Base-by-base conservation (phyloP, 2,329 filamentous ascomycete species). In the Ceratocystis variospora region DNA sequence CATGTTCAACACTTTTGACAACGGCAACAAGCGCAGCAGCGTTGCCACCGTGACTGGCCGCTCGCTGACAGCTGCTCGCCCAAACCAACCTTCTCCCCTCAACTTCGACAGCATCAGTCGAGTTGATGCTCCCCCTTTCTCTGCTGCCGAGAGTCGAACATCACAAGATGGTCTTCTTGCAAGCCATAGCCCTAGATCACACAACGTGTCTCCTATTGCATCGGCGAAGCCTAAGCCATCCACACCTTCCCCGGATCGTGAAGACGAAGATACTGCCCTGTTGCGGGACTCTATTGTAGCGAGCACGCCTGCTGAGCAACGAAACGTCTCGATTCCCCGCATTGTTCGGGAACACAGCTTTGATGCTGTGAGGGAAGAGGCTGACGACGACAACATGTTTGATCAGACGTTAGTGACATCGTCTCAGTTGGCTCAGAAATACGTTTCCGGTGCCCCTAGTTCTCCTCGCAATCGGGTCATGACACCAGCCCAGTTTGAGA, bases 401-500 rank as follows among this genome's bases (percentile, higher is more conserved):
- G 81, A 82, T 67, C 79, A 75, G 28, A 79, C 76, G 45, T 70
- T 76, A 7, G 71, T 75, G 1, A 76, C 76, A 2, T 75, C 76
- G 6, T 73, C 74, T 10, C 75, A 74, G 55, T 69, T 75, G 28
- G 72, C 73, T 12, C 73, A 76, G 46, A 77, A 76, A 67, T 74
- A 73, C 62, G 70, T 69, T 12, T 69, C 70, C 22, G 76, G 71
- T 63, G 74, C 72, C 61, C 72, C 73, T 6, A 78, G 73, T 64
- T 74, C 78, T 1, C 75, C 80, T 7, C 78, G 79, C 22, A 87
- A 83, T 73, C 94, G 94, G 75, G 87, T 94, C 69, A 96, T 96
- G 89, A 96, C 91, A 1, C 88, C 88, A 0, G 89, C 87, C 10
- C 85, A 96, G 73, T 96, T 95, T 70, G 90, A 96, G 73, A 83